phyloP scores from a whole-genome alignment of 176 grass and related monocot species.

The Avena eriantha region DNA sequence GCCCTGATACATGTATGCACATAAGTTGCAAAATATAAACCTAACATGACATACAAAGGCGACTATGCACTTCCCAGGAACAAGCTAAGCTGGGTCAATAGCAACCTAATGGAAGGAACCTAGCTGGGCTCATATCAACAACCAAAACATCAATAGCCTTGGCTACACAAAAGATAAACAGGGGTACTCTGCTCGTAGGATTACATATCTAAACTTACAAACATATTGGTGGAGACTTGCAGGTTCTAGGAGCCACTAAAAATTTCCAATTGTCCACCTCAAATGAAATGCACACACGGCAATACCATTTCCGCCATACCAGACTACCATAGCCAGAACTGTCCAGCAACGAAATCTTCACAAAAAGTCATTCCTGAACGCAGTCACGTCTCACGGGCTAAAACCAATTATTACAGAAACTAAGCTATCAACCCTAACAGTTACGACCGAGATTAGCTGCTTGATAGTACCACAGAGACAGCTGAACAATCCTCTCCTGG shows the following conservation, averaged over 20 bases:
- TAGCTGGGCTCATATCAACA: background rate
- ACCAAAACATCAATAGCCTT: constrained; percentile 2
- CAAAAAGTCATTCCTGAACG: background rate
- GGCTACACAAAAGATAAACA: background rate
- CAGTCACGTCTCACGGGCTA: background rate
- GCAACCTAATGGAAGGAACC: background rate
- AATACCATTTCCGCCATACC: background rate
- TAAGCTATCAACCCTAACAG: background rate
- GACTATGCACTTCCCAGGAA: background rate
- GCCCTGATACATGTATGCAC: background rate
- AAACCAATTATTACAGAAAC: background rate
- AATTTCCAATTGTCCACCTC: background rate
- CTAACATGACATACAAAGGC: background rate
- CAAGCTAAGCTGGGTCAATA: background rate
- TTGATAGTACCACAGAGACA: background rate
- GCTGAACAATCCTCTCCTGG: background rate
- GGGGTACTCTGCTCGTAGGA: background rate
- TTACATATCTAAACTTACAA: background rate
- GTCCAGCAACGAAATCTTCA: background rate
- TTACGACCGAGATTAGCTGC: background rate
- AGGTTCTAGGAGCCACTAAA: background rate
- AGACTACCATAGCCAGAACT: background rate
- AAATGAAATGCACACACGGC: background rate
- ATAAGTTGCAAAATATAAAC: background rate
- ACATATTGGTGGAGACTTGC: background rate